Evolutionary conservation across 2,329 filamentous ascomycete genomes (phyloP), one percentile per base, ranked within the genome.

Genomic region (Beauveria caledonica): DNA sequence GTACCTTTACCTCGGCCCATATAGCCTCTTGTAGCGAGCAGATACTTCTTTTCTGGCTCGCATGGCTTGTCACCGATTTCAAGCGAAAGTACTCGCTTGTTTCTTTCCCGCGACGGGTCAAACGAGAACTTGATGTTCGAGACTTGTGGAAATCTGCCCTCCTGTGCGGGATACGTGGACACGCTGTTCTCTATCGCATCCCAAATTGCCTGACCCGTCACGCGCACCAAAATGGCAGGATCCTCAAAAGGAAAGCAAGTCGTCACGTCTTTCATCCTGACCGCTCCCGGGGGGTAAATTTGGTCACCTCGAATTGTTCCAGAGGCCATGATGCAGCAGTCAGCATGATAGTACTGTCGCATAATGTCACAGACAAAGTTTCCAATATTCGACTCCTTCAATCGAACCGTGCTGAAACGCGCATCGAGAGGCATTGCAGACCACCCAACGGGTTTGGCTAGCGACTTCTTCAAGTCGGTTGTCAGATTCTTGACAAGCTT

Each of bases 351-450:
- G 69, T 95, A 88, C 63, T 85, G 85, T 8, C 90, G 83, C 90
- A 96, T 96, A 25, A 97, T 81, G 70, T 97, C 92, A 73, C 89
- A 94, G 3, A 96, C 88, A 71, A 95, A 95, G 73, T 96, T 96
- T 1, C 89, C 91, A 15, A 95, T 76, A 68, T 96, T 97, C 59
- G 88, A 91, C 73, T 96, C 92, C 50, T 77, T 79, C 21, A 84
- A 77, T 11, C 92, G 81, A 0, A 96, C 90, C 0, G 90, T 95
- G 17, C 85, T 88, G 72, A 96, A 97, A 2, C 92, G 86, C 2
- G 89, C 89, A 70, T 97, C 92, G 0, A 97, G 81, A 0, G 92
- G 89, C 1, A 62, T 86, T 0, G 87, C 85, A 0, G 91, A 95
- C 75, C 89, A 95, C 3, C 92, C 91, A 33, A 96, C 78, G 0